Conservation (phyloP, 306 rosid genomes). For the Castanea crenata region DNA sequence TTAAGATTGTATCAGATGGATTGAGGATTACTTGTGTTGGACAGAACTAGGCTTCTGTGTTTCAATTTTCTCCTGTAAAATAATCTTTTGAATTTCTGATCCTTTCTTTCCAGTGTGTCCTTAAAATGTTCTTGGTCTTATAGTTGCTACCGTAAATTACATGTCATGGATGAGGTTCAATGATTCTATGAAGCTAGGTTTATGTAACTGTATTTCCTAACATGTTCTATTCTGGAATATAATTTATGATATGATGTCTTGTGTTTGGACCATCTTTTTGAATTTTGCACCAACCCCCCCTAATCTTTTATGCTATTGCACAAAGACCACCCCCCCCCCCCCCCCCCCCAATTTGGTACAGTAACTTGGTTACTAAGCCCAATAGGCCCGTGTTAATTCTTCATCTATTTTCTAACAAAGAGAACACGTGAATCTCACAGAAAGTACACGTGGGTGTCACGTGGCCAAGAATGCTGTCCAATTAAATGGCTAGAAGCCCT, state of each 20-base stretch:
- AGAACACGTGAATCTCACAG: too few relatives aligned
- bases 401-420: too few relatives aligned
- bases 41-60: neutral
- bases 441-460: too few relatives aligned
- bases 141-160: neutral
- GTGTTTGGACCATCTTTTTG: neutral
- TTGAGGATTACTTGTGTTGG: neutral
- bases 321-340: too few relatives aligned
- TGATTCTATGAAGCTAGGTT: neutral
- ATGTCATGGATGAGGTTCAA: neutral
- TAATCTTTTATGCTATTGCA: too few relatives aligned
- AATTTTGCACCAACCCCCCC: too few relatives aligned
- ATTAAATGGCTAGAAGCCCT: too few relatives aligned
- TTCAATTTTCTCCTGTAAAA: neutral
- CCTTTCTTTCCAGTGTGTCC: neutral
- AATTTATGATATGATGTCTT: neutral
- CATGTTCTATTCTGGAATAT: neutral
- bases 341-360: too few relatives aligned
- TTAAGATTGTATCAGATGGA: neutral
- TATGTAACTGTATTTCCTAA: neutral
- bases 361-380: too few relatives aligned
- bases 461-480: too few relatives aligned
- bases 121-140: neutral
- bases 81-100: neutral
- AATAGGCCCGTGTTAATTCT: too few relatives aligned